Conservation (phyloP, 148 eudicot genomes). For the Mesembryanthemum crystallinum region DNA sequence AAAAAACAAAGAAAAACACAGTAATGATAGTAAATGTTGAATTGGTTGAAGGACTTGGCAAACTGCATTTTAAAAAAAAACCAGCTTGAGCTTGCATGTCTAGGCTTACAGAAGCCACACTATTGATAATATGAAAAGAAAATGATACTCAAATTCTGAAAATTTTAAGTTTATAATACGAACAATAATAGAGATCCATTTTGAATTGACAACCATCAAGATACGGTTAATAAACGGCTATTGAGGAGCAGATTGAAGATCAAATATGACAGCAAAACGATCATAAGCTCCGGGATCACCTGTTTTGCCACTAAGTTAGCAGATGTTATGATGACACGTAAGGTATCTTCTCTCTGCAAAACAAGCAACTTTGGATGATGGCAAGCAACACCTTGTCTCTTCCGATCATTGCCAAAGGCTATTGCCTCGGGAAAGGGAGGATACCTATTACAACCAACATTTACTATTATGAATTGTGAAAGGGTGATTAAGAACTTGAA, state of each 20-base stretch:
- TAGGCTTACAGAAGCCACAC: not conserved
- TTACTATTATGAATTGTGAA: conserved; percentile 19
- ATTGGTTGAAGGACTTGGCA: not conserved
- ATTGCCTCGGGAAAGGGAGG: conserved; percentile 88
- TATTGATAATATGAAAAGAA: not conserved
- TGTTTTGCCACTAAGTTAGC: conserved; percentile 85
- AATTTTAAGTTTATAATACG: not conserved
- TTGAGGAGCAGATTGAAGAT: not conserved
- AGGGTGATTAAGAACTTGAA: conserved; percentile 14
- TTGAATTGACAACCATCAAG: not conserved
- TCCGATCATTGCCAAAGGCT: conserved; percentile 80
- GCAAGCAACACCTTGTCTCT: conserved; percentile 75
- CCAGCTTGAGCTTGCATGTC: not conserved
- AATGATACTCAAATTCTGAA: not conserved
- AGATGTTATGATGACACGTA: conserved; percentile 76
- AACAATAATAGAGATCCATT: not conserved
- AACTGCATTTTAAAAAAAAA: not conserved
- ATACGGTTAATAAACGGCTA: not conserved
- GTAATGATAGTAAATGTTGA: not conserved
- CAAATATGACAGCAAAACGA: not conserved
- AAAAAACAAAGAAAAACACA: not conserved
- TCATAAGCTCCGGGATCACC: conserved; percentile 36
- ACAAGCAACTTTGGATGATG: conserved; percentile 91
- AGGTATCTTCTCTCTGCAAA: conserved; percentile 70
- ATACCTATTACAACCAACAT: conserved; percentile 48